A percentile compares a stretch with the other conserved stretches of the same genome.
Evolutionary conservation across 2,329 filamentous ascomycete species (phyloP).

Genomic region (Talaromyces sp.): DNA sequence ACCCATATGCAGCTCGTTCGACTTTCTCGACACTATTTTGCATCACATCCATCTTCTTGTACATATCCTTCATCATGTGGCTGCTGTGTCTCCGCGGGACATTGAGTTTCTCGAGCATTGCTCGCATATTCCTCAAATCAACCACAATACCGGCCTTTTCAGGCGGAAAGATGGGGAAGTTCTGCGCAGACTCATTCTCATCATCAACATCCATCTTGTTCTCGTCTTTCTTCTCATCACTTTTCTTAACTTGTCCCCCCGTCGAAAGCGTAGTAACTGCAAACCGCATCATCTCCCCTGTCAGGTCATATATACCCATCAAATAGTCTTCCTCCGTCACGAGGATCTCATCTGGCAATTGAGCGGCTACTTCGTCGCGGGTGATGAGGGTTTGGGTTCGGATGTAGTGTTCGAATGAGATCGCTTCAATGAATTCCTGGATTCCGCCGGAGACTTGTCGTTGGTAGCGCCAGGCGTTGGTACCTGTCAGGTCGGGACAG

Average conservation of each 20-base stretch:
- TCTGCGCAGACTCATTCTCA: neutral
- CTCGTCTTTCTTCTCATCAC: neutral
- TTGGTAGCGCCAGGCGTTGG: constrained; percentile 79
- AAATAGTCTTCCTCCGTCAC: constrained; percentile 81
- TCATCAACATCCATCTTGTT: constrained; percentile 21
- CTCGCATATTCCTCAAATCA: constrained; percentile 74
- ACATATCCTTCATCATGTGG: constrained; percentile 55
- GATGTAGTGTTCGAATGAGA: constrained; percentile 85
- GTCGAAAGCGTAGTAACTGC: constrained; percentile 83
- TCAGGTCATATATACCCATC: constrained; percentile 86
- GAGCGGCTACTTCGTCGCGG: constrained; percentile 53
- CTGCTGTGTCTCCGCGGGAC: constrained; percentile 44
- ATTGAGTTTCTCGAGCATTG: constrained; percentile 69
- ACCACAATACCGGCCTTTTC: constrained; percentile 63
- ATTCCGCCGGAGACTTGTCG: constrained; percentile 71
- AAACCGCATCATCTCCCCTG: constrained; percentile 95
- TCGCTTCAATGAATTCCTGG: constrained; percentile 90
- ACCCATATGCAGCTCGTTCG: constrained; percentile 80
- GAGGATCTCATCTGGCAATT: constrained; percentile 48
- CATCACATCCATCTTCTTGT: constrained; percentile 83
- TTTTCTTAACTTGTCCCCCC: constrained; percentile 49
- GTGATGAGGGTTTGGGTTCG: constrained; percentile 69
- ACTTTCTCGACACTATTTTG: constrained; percentile 87
- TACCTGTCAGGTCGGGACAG: constrained; percentile 65
- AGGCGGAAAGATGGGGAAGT: constrained; percentile 17